Percentiles rank a stretch among this genome's conserved stretches.
These are phyloP conservation scores for Strobilomyces dryophilus DNA, from an alignment of 768 basidiomycete species.

Conservation along the genomic window DNA sequence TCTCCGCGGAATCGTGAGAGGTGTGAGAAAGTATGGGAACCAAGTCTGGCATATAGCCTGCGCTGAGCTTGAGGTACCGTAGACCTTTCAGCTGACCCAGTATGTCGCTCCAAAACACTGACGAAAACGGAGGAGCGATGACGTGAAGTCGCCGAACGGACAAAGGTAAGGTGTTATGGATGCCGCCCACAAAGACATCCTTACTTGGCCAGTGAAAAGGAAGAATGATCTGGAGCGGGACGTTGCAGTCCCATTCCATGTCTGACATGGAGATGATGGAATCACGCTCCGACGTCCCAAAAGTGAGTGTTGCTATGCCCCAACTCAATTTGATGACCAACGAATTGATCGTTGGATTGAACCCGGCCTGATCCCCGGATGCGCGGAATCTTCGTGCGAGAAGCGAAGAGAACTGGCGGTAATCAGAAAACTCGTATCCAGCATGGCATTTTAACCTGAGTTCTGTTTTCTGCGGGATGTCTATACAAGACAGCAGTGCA, in stretches of 20 bases:
- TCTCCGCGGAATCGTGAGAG: neutral
- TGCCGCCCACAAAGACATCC: neutral
- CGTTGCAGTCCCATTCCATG: neutral
- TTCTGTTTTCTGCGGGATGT: neutral
- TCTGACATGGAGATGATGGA: neutral
- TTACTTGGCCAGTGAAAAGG: neutral
- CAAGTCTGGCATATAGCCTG: neutral
- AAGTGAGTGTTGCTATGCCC: neutral
- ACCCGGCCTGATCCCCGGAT: neutral
- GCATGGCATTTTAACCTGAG: neutral
- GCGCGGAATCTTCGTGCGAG: neutral
- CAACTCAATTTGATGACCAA: neutral
- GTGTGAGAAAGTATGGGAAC: neutral
- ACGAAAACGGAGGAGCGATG: neutral
- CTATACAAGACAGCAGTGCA: neutral
- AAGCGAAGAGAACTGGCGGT: neutral
- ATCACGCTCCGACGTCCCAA: neutral
- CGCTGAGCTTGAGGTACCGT: neutral
- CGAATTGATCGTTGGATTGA: neutral
- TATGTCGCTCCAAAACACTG: neutral
- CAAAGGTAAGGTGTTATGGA: neutral
- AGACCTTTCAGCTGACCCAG: neutral
- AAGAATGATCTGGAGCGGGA: neutral
- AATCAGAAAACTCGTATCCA: neutral
- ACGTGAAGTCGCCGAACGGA: neutral